Conservation (phyloP, 2,329 filamentous ascomycete genomes). For the Fusarium cicatricum region DNA sequence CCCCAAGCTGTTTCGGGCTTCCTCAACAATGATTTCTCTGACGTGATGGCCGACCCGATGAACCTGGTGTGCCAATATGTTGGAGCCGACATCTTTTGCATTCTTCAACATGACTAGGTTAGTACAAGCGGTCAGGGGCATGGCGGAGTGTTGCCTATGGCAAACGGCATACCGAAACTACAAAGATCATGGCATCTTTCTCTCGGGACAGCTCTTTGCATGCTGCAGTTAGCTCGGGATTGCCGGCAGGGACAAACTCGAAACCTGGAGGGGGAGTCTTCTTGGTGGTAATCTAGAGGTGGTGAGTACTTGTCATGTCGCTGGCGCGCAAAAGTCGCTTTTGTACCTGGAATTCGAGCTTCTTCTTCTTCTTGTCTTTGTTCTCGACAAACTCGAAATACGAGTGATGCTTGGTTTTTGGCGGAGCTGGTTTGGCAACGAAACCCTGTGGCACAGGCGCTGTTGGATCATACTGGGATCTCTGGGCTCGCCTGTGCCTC, state of each 20-base stretch:
- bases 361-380: slow-evolving; percentile 69
- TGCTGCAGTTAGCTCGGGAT: slow-evolving; percentile 65
- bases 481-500: slow-evolving; percentile 46
- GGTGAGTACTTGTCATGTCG: slow-evolving; percentile 41
- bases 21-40: slow-evolving; percentile 65
- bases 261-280: slow-evolving; percentile 66
- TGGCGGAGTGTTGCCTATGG: not conserved
- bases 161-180: slow-evolving; percentile 64
- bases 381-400: slow-evolving; percentile 73
- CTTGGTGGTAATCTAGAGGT: slow-evolving; percentile 59
- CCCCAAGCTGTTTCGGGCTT: slow-evolving; percentile 52
- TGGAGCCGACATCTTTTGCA: slow-evolving; percentile 45
- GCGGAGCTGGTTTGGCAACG: slow-evolving; percentile 49
- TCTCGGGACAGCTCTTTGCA: slow-evolving; percentile 73
- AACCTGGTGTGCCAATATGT: slow-evolving; percentile 59
- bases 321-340: slow-evolving; percentile 27
- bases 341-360: slow-evolving; percentile 68
- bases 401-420: slow-evolving; percentile 65
- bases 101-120: slow-evolving; percentile 37
- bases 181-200: slow-evolving; percentile 69
- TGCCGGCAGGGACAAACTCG: slow-evolving; percentile 69
- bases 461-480: slow-evolving; percentile 45
- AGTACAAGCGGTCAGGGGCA: slow-evolving; percentile 3
- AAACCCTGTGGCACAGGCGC: slow-evolving; percentile 48
- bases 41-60: slow-evolving; percentile 70